These are phyloP conservation scores for Nakazawaea peltata DNA, from an alignment of 805 yeast species.

Conservation along the genomic window DNA sequence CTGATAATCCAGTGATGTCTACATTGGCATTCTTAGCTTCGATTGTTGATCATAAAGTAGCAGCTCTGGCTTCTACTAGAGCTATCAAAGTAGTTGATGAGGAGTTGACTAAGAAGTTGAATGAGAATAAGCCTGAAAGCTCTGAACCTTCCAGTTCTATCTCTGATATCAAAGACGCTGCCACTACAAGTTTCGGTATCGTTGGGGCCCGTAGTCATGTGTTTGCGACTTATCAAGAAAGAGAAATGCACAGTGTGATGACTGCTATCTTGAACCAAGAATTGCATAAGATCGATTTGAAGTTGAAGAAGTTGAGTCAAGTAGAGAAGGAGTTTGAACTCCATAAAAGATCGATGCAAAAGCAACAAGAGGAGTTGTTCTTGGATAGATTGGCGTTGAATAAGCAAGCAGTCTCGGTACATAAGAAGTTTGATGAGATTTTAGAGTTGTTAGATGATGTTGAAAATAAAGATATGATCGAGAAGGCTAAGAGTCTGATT, in stretches of 20 bases:
- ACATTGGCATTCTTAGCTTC: constrained; percentile 85
- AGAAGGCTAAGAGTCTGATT: constrained; percentile 16
- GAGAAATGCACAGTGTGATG: constrained; percentile 59
- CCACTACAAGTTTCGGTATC: constrained; percentile 63
- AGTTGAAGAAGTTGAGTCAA: constrained; percentile 47
- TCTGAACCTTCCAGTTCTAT: constrained; percentile 16
- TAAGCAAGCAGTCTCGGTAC: constrained; percentile 43
- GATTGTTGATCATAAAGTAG: constrained; percentile 79
- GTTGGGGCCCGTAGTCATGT: constrained; percentile 74
- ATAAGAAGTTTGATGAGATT: constrained; percentile 35
- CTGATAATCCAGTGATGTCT: constrained; percentile 90
- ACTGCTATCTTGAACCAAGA: constrained; percentile 53
- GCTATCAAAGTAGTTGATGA: constrained; percentile 47
- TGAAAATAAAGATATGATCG: constrained; percentile 13
- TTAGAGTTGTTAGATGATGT: constrained; percentile 16
- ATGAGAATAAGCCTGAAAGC: constrained; percentile 19
- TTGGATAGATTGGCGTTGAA: constrained; percentile 61
- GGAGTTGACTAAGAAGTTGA: constrained; percentile 29
- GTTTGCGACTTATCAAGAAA: constrained; percentile 73
- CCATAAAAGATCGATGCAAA: constrained; percentile 51
- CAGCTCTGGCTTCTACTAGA: constrained; percentile 67
- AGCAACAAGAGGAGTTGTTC: constrained; percentile 59
- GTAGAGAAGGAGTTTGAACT: constrained; percentile 60
- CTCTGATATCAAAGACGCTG: constrained; percentile 44
- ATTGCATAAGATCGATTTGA: constrained; percentile 55